Percentiles rank a stretch among this genome's conserved stretches.
Conservation (phyloP, 441 rosid species). For the Biscutella laevigata region DNA sequence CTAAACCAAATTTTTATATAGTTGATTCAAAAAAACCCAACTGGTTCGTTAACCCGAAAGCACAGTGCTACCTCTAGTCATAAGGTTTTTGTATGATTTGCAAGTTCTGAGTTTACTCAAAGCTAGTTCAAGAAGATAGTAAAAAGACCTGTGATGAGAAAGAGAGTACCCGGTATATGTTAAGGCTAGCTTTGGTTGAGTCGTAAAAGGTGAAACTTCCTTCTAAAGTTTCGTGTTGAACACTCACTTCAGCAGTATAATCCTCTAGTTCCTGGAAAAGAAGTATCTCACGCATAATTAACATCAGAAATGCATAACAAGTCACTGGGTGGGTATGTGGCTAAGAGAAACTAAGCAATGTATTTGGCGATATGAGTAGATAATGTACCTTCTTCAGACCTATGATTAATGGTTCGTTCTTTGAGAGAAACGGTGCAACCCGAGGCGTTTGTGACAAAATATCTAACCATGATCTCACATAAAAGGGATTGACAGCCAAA, state of each 20-base stretch:
- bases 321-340: not conserved
- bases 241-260: conserved; percentile 59
- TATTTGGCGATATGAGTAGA: no score
- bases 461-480: conserved; percentile 71
- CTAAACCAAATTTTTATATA: no score
- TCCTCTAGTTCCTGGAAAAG: conserved; percentile 74
- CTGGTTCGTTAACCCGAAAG: no score
- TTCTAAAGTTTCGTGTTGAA: conserved; percentile 76
- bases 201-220: conserved; percentile 89
- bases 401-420: conserved; percentile 74
- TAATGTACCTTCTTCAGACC: conserved; percentile 64
- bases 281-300: not conserved
- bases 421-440: conserved; percentile 84
- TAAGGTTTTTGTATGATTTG: no score
- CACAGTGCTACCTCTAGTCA: no score
- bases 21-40: no score
- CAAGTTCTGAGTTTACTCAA: no score
- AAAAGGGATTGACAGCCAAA: conserved; percentile 74
- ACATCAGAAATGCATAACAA: conserved; percentile 7
- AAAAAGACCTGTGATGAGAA: not conserved
- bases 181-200: conserved; percentile 62
- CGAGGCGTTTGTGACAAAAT: conserved; percentile 82
- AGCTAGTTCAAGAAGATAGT: not conserved
- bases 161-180: conserved; percentile 74
- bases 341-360: not conserved